A percentile compares a stretch with the other conserved stretches of the same genome.
These are phyloP conservation scores for Eucalyptus paniculata DNA, from an alignment of 345 rosid genomes.

Conservation along the genomic window DNA sequence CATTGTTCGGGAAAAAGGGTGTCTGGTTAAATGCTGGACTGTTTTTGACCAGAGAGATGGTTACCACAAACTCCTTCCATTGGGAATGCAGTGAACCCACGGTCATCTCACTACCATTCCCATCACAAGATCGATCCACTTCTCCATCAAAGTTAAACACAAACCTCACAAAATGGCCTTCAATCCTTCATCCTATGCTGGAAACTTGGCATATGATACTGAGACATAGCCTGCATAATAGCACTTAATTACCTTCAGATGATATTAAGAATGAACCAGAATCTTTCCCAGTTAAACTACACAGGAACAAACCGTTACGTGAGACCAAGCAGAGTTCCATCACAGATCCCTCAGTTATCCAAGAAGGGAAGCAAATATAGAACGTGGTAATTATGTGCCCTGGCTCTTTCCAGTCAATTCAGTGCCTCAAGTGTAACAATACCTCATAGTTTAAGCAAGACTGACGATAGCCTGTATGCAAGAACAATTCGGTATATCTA, in stretches of 20 bases:
- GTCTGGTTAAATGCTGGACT: not conserved
- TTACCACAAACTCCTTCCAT: not conserved
- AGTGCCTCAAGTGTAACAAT: not conserved
- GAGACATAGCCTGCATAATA: not conserved
- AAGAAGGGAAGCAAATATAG: not conserved
- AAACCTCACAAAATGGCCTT: not conserved
- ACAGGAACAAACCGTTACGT: not conserved
- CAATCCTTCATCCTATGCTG: not conserved
- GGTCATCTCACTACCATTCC: not conserved
- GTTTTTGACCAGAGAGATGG: not conserved
- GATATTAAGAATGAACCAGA: not conserved
- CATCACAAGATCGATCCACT: not conserved
- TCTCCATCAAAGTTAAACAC: not conserved
- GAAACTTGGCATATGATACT: not conserved
- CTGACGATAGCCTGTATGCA: not conserved
- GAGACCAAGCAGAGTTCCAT: not conserved
- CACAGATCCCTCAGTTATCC: not conserved
- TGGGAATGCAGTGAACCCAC: not conserved
- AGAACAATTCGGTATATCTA: not conserved
- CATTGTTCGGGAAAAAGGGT: not conserved
- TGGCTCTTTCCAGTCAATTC: not conserved
- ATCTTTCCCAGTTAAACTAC: not conserved
- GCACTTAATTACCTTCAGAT: not conserved
- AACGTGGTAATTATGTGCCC: not conserved
- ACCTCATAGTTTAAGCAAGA: not conserved